Evolutionary conservation across 805 yeast species (phyloP).

Genomic region (Sugiyamaella qingdaonensis): DNA sequence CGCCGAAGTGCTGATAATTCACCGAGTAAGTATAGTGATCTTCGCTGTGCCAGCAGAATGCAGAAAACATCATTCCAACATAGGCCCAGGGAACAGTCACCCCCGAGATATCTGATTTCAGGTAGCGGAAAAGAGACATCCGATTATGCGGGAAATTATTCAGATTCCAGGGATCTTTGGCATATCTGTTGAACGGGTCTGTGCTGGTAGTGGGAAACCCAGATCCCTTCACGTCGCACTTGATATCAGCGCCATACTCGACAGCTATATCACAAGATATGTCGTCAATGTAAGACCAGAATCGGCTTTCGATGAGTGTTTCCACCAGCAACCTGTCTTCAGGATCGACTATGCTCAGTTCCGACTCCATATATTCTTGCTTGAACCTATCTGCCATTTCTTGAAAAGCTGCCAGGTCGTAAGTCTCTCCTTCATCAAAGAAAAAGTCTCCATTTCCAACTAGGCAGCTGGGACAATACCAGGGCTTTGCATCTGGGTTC

Average conservation of each 20-base stretch:
- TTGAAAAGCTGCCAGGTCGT: slow-evolving; percentile 58
- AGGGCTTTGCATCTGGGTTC: slow-evolving; percentile 50
- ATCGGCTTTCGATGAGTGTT: slow-evolving; percentile 30
- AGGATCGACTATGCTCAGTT: slow-evolving; percentile 15
- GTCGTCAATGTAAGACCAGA: slow-evolving; percentile 35
- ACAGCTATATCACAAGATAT: slow-evolving; percentile 31
- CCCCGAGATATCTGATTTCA: slow-evolving; percentile 56
- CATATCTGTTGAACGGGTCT: slow-evolving; percentile 30
- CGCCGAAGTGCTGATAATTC: slow-evolving; percentile 87
- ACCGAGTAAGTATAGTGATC: slow-evolving; percentile 91
- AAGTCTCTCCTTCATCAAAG: slow-evolving; percentile 64
- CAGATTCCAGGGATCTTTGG: slow-evolving; percentile 37
- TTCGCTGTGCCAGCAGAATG: slow-evolving; percentile 96
- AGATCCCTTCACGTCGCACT: slow-evolving; percentile 35
- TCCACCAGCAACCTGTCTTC: slow-evolving; percentile 18
- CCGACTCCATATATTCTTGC: slow-evolving; percentile 36
- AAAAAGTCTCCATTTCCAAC: slow-evolving; percentile 86
- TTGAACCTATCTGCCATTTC: slow-evolving; percentile 50
- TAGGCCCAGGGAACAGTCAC: slow-evolving; percentile 96
- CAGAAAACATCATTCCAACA: slow-evolving; percentile 81
- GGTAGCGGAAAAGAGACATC: slow-evolving; percentile 32
- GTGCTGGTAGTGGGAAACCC: slow-evolving; percentile 34
- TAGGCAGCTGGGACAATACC: slow-evolving; percentile 85
- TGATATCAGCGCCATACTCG: slow-evolving; percentile 40
- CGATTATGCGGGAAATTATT: slow-evolving; percentile 34